Evolutionary conservation across 2,329 filamentous ascomycete genomes (phyloP).

Genomic region (Epichloe amarillans): DNA sequence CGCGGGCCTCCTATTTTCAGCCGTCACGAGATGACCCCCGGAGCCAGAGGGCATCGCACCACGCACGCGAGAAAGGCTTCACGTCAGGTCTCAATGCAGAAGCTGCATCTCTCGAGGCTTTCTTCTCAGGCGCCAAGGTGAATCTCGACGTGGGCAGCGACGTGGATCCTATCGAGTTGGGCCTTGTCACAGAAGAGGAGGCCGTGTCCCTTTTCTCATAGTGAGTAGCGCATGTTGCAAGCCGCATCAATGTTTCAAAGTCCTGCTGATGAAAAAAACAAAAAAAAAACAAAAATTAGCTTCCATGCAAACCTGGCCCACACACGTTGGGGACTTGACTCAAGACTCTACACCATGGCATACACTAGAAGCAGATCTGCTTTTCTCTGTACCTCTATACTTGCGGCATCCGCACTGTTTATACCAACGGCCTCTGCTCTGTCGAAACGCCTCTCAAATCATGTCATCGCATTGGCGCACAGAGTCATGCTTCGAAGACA

Average conservation of each 20-base stretch:
- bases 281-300: conserved; percentile 22
- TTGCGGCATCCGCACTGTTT: conserved; percentile 56
- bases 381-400: conserved; percentile 59
- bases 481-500: conserved; percentile 47
- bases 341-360: conserved; percentile 47
- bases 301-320: conserved; percentile 59
- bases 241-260: background rate
- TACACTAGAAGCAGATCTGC: conserved; percentile 56
- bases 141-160: conserved; percentile 50
- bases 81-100: conserved; percentile 14
- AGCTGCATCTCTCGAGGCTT: conserved; percentile 37
- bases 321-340: conserved; percentile 62
- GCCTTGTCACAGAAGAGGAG: conserved; percentile 53
- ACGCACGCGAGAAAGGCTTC: conserved; percentile 6
- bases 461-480: conserved; percentile 49
- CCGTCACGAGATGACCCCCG: conserved; percentile 28
- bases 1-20: conserved; percentile 56
- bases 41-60: conserved; percentile 15
- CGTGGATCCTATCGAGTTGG: conserved; percentile 55
- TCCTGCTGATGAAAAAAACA: background rate
- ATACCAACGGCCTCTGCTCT: conserved; percentile 49
- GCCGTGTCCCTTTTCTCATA: conserved; percentile 50
- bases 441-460: conserved; percentile 51
- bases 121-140: conserved; percentile 53
- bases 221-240: conserved; percentile 28